Percentiles rank a stretch among this genome's conserved stretches.
phyloP scores from a whole-genome alignment of 169 alveolate genomes.

The Perkinsus marinus region DNA sequence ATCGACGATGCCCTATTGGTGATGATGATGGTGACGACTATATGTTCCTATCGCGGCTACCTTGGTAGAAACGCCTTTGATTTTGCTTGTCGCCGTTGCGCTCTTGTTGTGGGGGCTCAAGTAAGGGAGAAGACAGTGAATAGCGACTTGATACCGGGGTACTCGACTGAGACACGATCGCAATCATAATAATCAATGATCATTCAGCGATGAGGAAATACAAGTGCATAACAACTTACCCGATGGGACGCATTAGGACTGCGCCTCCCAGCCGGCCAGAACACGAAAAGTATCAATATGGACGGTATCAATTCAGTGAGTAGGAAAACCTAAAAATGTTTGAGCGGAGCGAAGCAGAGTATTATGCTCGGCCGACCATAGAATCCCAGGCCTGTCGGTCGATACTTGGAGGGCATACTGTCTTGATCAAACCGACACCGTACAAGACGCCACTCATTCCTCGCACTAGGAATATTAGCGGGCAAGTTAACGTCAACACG shows the following conservation, averaged over 20 bases:
- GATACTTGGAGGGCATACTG: background rate
- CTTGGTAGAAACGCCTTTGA: background rate
- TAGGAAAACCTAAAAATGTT: background rate
- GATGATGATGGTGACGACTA: background rate
- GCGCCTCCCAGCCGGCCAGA: background rate
- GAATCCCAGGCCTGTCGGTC: background rate
- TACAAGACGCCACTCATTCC: background rate
- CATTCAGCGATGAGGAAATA: no score
- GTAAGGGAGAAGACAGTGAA: background rate
- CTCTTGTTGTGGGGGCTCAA: background rate
- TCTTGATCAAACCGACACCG: background rate
- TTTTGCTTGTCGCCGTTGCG: background rate
- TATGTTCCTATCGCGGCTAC: background rate
- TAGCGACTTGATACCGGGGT: background rate
- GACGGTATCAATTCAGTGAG: background rate
- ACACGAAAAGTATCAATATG: background rate
- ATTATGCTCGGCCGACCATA: background rate
- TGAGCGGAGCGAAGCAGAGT: background rate
- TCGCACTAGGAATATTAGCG: background rate
- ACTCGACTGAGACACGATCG: background rate
- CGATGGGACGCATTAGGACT: background rate
- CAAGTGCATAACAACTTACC: background rate
- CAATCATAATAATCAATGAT: no score
- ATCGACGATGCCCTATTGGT: background rate
- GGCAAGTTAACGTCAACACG: background rate